Conservation (phyloP, 2,329 filamentous ascomycete species). For the Aspergillus unguis region DNA sequence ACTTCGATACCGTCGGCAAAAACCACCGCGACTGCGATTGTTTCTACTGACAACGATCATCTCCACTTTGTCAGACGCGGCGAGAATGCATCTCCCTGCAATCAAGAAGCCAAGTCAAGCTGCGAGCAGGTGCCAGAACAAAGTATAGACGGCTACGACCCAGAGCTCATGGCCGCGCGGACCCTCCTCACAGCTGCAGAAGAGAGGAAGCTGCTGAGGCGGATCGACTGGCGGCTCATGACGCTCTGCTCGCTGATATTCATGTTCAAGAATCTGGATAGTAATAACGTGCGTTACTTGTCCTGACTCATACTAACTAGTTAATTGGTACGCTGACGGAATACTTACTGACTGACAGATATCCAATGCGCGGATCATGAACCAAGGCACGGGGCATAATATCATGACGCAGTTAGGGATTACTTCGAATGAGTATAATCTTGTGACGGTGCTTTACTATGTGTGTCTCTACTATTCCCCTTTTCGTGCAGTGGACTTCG, state of each 20-base stretch:
- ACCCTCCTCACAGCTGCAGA: constrained; percentile 39
- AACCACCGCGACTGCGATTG: neutral
- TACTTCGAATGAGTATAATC: constrained; percentile 30
- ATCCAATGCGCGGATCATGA: constrained; percentile 38
- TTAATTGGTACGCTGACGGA: neutral
- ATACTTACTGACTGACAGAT: constrained; percentile 19
- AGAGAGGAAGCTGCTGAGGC: constrained; percentile 45
- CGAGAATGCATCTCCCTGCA: constrained; percentile 13
- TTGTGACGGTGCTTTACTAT: constrained; percentile 38
- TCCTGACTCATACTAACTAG: neutral
- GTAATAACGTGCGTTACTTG: constrained; percentile 26
- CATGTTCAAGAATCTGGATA: constrained; percentile 31
- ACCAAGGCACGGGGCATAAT: constrained; percentile 29
- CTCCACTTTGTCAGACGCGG: constrained; percentile 23
- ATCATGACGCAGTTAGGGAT: constrained; percentile 29
- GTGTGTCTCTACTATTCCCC: constrained; percentile 16
- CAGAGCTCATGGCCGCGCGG: constrained; percentile 30
- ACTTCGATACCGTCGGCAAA: neutral
- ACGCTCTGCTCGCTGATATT: constrained; percentile 37
- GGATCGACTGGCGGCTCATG: constrained; percentile 46
- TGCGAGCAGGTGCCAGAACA: no score
- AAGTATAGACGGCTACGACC: constrained; percentile 27
- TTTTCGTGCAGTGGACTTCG: neutral
- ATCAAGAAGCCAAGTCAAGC: constrained; percentile 8
- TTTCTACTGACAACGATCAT: neutral